Percentiles rank a stretch among this genome's conserved stretches.
phyloP scores from a whole-genome alignment of 495 filamentous ascomycete species.

The Penicillium malachiteum region DNA sequence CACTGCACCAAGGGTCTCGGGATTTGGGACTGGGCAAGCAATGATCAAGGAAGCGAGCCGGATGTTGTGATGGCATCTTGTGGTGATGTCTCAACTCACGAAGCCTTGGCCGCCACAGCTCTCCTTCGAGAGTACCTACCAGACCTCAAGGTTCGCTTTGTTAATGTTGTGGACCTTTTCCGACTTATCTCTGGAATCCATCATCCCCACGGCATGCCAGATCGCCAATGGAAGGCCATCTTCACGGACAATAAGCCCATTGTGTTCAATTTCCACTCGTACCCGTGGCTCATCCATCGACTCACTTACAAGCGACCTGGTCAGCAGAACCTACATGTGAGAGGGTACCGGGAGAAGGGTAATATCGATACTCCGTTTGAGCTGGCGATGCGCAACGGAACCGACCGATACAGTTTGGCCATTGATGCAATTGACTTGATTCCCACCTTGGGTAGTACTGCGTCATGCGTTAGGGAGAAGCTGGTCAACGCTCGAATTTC shows the following conservation, averaged over 20 bases:
- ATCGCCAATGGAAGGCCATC: slow-evolving; percentile 59
- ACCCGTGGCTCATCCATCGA: slow-evolving; percentile 73
- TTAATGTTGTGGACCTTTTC: slow-evolving; percentile 76
- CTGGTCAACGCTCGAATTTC: slow-evolving; percentile 58
- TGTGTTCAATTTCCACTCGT: slow-evolving; percentile 78
- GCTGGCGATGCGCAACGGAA: slow-evolving; percentile 68
- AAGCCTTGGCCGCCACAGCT: slow-evolving; percentile 66
- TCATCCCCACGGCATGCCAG: slow-evolving; percentile 66
- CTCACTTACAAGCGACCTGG: slow-evolving; percentile 68
- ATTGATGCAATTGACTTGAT: slow-evolving; percentile 71
- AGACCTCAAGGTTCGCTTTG: slow-evolving; percentile 66
- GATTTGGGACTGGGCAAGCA: slow-evolving; percentile 58
- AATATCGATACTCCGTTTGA: slow-evolving; percentile 77
- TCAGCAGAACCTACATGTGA: slow-evolving; percentile 62
- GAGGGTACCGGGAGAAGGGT: slow-evolving; percentile 73
- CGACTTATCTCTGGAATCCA: slow-evolving; percentile 62
- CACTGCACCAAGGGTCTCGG: slow-evolving; percentile 70
- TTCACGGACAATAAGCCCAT: slow-evolving; percentile 68
- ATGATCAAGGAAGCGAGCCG: slow-evolving; percentile 60
- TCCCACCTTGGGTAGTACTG: slow-evolving; percentile 55
- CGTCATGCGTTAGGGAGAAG: slow-evolving; percentile 55
- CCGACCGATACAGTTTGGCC: slow-evolving; percentile 68
- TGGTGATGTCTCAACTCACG: slow-evolving; percentile 69
- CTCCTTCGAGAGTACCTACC: slow-evolving; percentile 64
- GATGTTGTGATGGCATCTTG: slow-evolving; percentile 70